These are phyloP conservation scores for Echium plantagineum DNA, from an alignment of 257 asterid species.

Conservation along the genomic window DNA sequence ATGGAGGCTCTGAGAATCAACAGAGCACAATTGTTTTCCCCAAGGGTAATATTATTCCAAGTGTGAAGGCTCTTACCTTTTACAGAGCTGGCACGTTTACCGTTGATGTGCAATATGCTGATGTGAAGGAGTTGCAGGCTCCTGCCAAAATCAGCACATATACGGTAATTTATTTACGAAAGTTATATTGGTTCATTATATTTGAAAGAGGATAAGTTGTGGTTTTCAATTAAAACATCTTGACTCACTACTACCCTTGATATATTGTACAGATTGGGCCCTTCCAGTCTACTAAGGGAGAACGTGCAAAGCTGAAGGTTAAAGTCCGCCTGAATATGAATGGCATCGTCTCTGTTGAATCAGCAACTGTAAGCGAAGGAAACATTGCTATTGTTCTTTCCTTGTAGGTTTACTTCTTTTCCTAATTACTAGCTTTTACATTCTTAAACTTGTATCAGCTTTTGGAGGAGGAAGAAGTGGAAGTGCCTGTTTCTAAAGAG, in stretches of 20 bases:
- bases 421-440: no score
- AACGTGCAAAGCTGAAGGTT: conserved; percentile 61
- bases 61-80: conserved; percentile 86
- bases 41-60: conserved; percentile 81
- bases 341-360: conserved; percentile 70
- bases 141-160: conserved; percentile 71
- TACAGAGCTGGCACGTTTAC: conserved; percentile 63
- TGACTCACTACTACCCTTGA: not conserved
- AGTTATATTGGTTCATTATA: not conserved
- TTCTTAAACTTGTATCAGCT: conserved; percentile 51
- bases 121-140: conserved; percentile 60
- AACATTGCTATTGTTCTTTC: not conserved
- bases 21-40: conserved; percentile 80
- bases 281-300: conserved; percentile 51
- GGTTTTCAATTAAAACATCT: not conserved
- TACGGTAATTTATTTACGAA: conserved; percentile 37
- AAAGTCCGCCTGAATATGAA: conserved; percentile 72
- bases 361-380: conserved; percentile 54
- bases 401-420: not conserved
- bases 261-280: conserved; percentile 58
- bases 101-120: conserved; percentile 64
- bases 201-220: not conserved
- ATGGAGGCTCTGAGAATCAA: conserved; percentile 44
- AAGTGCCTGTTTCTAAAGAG: conserved; percentile 55
- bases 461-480: conserved; percentile 81